These are phyloP conservation scores for Cubamyces sp. DNA, from an alignment of 768 basidiomycete species.

Conservation along the genomic window DNA sequence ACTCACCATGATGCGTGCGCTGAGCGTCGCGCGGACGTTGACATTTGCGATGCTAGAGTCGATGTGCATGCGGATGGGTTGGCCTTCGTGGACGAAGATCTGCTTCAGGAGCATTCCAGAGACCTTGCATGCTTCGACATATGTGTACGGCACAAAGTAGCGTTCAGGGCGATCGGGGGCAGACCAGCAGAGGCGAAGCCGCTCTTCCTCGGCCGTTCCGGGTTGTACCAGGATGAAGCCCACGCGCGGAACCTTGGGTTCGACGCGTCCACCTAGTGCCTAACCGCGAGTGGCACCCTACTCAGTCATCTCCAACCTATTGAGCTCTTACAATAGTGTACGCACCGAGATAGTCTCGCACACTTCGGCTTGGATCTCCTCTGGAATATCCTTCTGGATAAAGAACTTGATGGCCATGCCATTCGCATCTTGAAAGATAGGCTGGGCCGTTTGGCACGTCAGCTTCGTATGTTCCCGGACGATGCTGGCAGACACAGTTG, in stretches of 20 bases:
- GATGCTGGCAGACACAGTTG: not conserved
- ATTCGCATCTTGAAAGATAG: constrained; percentile 71
- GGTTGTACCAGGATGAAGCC: constrained; percentile 76
- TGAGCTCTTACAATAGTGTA: not conserved
- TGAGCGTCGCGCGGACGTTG: constrained; percentile 68
- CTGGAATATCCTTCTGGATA: constrained; percentile 75
- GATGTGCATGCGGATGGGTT: constrained; percentile 76
- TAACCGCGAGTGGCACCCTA: constrained; percentile 32
- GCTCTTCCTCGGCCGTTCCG: constrained; percentile 71
- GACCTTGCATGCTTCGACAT: constrained; percentile 84
- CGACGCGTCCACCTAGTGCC: constrained; percentile 77
- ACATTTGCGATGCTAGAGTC: constrained; percentile 80
- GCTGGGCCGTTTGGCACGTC: constrained; percentile 41
- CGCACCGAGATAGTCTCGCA: constrained; percentile 75
- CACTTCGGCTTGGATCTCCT: constrained; percentile 70
- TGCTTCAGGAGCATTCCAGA: constrained; percentile 73
- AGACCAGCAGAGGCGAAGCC: constrained; percentile 76
- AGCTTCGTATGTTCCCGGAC: not conserved
- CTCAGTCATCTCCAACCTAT: not conserved
- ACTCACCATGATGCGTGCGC: constrained; percentile 71
- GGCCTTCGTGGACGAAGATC: constrained; percentile 70
- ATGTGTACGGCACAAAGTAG: constrained; percentile 80
- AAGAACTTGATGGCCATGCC: constrained; percentile 81
- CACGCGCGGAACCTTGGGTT: constrained; percentile 75
- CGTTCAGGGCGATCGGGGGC: constrained; percentile 71